Percentiles rank a stretch among this genome's conserved stretches.
Conservation (phyloP, 2,329 filamentous ascomycete species). For the Massarina eburnea region DNA sequence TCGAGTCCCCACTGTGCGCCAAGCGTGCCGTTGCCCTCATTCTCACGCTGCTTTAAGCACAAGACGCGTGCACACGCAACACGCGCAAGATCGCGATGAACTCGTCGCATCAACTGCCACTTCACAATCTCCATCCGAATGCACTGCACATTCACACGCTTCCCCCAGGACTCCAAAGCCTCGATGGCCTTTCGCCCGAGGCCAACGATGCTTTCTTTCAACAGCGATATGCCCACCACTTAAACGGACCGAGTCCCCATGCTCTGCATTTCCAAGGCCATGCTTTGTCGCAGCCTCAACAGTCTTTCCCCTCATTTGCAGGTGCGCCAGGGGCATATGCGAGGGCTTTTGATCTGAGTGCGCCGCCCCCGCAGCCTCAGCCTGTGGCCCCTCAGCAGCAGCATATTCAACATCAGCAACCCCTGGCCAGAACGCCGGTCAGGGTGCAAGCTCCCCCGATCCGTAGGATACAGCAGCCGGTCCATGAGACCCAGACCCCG, state of each 20-base stretch:
- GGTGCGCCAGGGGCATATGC: slow-evolving; percentile 19
- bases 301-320: slow-evolving; percentile 25
- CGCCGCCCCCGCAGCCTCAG: slow-evolving; percentile 13
- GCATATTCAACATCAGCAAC: slow-evolving; percentile 19
- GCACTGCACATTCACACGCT: slow-evolving; percentile 26
- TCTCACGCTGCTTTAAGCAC: slow-evolving; percentile 14
- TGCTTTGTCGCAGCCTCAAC: slow-evolving; percentile 21
- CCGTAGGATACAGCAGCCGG: slow-evolving; percentile 10
- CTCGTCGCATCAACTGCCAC: slow-evolving; percentile 11
- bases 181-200: slow-evolving; percentile 42
- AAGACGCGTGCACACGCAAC: slow-evolving; percentile 2
- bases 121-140: slow-evolving; percentile 11
- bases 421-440: slow-evolving; percentile 14
- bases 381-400: slow-evolving; percentile 11
- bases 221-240: slow-evolving; percentile 17
- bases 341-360: slow-evolving; percentile 27
- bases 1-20: background rate
- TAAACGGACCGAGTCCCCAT: slow-evolving; percentile 15
- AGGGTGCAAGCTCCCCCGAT: slow-evolving; percentile 14
- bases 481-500: slow-evolving; percentile 12
- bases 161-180: slow-evolving; percentile 42
- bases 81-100: slow-evolving; percentile 10
- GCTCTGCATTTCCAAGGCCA: slow-evolving; percentile 40
- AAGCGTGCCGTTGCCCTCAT: slow-evolving; percentile 2
- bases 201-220: slow-evolving; percentile 26